phyloP scores from a whole-genome alignment of 1,284 basidiomycete species.

The Rhizopogon hawkerae region DNA sequence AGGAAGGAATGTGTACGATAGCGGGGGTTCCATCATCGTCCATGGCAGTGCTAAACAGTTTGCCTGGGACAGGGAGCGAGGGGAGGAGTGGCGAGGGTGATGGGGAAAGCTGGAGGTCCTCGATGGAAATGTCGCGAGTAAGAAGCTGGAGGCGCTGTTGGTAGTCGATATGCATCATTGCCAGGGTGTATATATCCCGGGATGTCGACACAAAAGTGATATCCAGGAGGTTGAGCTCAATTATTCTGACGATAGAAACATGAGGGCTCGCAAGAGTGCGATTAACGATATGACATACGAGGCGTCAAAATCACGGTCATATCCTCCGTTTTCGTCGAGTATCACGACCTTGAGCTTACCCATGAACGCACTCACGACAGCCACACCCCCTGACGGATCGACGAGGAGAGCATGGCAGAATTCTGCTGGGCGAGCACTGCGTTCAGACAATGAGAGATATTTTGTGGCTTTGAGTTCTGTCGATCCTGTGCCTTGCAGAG shows the following conservation, averaged over 20 bases:
- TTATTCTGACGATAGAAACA: conserved; percentile 39
- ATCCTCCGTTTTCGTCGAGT: conserved; percentile 41
- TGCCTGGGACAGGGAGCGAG: conserved; percentile 34
- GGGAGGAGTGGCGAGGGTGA: conserved; percentile 42
- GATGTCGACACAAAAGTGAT: conserved; percentile 52
- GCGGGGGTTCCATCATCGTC: conserved; percentile 23
- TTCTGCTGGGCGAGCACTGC: conserved; percentile 49
- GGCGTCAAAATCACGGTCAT: conserved; percentile 52
- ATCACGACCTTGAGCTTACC: conserved; percentile 59
- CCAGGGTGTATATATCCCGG: conserved; percentile 45
- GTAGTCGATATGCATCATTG: conserved; percentile 64
- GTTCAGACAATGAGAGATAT: conserved; percentile 46
- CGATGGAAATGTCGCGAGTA: conserved; percentile 45
- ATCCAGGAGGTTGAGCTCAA: conserved; percentile 69
- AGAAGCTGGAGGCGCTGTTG: conserved; percentile 52
- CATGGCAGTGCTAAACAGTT: conserved; percentile 17
- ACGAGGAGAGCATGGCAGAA: conserved; percentile 59
- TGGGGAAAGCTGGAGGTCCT: conserved; percentile 45
- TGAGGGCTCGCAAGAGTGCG: not conserved
- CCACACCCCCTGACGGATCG: conserved; percentile 51
- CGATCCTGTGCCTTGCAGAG: conserved; percentile 28
- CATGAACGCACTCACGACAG: conserved; percentile 54
- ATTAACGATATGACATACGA: conserved; percentile 39
- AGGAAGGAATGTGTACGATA: conserved; percentile 19
- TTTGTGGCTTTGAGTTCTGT: conserved; percentile 34